Base-by-base conservation (phyloP, 306 rosid species). In the Betula pendula region DNA sequence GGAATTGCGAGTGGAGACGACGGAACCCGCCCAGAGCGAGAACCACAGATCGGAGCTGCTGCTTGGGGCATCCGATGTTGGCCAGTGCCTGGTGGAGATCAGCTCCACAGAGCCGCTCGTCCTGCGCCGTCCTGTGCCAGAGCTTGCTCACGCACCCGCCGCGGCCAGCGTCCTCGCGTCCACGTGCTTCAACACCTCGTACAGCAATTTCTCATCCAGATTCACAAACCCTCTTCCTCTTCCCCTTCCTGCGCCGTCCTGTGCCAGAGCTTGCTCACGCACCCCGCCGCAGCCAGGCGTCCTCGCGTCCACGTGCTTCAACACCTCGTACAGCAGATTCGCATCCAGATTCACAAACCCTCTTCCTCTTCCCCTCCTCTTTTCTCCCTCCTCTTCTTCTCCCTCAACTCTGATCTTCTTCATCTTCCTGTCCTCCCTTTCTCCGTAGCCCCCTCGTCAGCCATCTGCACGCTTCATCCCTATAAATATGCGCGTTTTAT, bases 31-130 rank as follows among this genome's bases (percentile, higher is more conserved):
- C 99, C 8, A 96, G 99, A 1, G 98, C 98, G 17, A 92, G 92
- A 50, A 96, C 99, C 24, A 96, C 99, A 29, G 98, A 92, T 89
- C 99, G 87, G 10, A 96, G 83, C 81, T 92, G n/a, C n/a, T n/a
- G 88, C 71, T 89, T 88, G n/a, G 88, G 88, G 72, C 94, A 96
- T 38, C 94, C 98, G 42, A 85, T 91, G 88, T 96, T 96, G 0
- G 89, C 99, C 93, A 91, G 84, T 96, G 97, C 55, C 89, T 86
- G 0, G 94, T 96, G 69, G 98, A 96, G 88, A 96, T 96, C 86
- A 96, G 87, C 88, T 96, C 99, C 99, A n/a, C 99, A 96, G 1
- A 96, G 98, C 73, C 99, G 88, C 91, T 96, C 99, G 59, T 96
- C 99, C 70, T 87, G 88, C 6, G 94, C 91, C 14, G 99, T 91